phyloP scores from a whole-genome alignment of 2,329 filamentous ascomycete genomes.

The Microcyclospora tardicrescens region DNA sequence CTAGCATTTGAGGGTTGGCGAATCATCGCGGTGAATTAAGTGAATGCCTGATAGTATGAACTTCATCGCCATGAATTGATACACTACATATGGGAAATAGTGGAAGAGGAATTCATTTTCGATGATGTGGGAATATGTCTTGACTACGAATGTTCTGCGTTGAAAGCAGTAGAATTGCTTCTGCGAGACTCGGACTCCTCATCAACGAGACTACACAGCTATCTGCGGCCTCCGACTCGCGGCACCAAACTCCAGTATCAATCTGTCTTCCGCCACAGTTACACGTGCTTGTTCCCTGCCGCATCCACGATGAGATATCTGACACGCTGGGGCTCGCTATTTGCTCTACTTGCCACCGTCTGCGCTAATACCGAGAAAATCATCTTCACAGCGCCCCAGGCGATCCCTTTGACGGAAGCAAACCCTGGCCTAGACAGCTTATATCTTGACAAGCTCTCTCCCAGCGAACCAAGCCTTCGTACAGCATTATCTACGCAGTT shows the following conservation, averaged over 20 bases:
- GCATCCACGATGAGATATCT: slow-evolving; percentile 15
- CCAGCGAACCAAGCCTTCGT: slow-evolving; percentile 42
- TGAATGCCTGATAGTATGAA: too few species aligned
- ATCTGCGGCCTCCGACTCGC: background rate
- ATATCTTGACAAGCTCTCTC: slow-evolving; percentile 52
- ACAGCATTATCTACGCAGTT: slow-evolving; percentile 57
- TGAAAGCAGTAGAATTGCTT: too few species aligned
- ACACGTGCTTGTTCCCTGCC: background rate
- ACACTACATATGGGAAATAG: too few species aligned
- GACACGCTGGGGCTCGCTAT: slow-evolving; percentile 9
- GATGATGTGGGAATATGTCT: too few species aligned
- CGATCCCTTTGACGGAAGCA: slow-evolving; percentile 42
- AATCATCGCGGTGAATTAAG: too few species aligned
- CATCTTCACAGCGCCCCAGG: slow-evolving; percentile 65
- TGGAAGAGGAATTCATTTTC: too few species aligned
- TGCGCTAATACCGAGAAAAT: slow-evolving; percentile 78
- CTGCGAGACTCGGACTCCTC: too few species aligned
- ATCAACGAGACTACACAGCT: too few species aligned
- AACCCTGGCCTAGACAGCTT: slow-evolving; percentile 48
- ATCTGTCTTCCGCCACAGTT: background rate
- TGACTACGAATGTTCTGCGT: too few species aligned
- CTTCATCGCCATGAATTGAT: too few species aligned
- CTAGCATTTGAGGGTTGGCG: slow-evolving; percentile 1
- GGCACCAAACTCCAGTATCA: background rate
- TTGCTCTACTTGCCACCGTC: slow-evolving; percentile 16